These are phyloP conservation scores for Nicotiana otophora DNA, from an alignment of 257 asterid genomes.

Conservation along the genomic window DNA sequence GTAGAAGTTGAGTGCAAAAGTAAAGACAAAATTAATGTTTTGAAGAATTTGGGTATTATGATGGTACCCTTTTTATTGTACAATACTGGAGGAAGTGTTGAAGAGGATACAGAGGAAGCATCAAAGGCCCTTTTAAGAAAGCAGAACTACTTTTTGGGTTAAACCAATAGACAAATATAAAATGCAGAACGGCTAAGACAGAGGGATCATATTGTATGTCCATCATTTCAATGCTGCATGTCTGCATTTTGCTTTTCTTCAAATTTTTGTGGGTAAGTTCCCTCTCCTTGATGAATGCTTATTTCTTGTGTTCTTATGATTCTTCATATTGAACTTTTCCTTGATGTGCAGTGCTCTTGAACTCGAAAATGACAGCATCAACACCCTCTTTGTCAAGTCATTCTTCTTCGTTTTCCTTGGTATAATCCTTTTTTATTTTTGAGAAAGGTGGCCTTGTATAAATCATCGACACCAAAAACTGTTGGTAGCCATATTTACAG, in stretches of 20 bases:
- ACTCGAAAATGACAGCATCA: neutral
- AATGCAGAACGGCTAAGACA: neutral
- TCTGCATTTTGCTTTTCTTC: neutral
- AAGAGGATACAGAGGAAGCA: neutral
- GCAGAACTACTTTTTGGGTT: neutral
- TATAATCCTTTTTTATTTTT: neutral
- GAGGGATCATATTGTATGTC: neutral
- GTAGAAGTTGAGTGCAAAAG: neutral
- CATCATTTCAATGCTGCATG: neutral
- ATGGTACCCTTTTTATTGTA: neutral
- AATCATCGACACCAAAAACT: too few species aligned
- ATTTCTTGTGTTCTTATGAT: neutral
- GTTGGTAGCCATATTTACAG: too few species aligned
- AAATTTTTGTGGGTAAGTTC: neutral
- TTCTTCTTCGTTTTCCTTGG: neutral
- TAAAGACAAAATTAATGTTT: neutral
- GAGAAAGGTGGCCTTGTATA: too few species aligned
- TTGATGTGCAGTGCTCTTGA: neutral
- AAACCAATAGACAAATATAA: neutral
- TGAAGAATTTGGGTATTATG: neutral
- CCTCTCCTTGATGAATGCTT: neutral
- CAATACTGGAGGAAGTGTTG: neutral
- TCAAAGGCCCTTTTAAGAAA: neutral
- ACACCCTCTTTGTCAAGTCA: neutral
- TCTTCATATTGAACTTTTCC: neutral